A percentile compares a stretch with the other conserved stretches of the same genome.
Conservation (phyloP, 495 filamentous ascomycete species). For the Neurospora intermedia region DNA sequence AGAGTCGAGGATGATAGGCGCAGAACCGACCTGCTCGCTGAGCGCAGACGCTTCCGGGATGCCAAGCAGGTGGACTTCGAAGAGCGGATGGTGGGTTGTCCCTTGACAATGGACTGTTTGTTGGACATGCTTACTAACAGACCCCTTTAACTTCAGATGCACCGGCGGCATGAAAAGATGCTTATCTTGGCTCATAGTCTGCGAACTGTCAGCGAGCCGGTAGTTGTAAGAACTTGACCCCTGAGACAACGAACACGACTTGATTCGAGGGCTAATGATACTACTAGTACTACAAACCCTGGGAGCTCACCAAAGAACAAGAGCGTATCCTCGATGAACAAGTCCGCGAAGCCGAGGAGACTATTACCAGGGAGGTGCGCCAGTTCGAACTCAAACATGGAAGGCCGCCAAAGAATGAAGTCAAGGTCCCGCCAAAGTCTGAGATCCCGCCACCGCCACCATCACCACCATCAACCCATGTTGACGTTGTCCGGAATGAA, state of each 20-base stretch:
- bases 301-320: conserved; percentile 53
- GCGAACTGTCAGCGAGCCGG: conserved; percentile 61
- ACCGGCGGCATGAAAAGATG: conserved; percentile 61
- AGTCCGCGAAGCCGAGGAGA: conserved; percentile 32
- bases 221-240: conserved; percentile 48
- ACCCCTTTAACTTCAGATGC: conserved; percentile 49
- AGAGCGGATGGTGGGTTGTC: conserved; percentile 57
- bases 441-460: background rate
- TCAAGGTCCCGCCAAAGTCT: background rate
- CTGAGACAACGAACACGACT: background rate
- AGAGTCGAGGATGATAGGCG: conserved; percentile 55
- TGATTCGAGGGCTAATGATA: conserved; percentile 12
- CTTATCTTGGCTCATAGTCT: conserved; percentile 65
- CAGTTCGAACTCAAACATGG: conserved; percentile 25
- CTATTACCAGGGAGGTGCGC: conserved; percentile 32
- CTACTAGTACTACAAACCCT: conserved; percentile 77
- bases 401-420: background rate
- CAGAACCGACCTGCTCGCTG: conserved; percentile 50
- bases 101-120: background rate
- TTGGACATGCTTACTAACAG: background rate
- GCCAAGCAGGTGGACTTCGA: conserved; percentile 70
- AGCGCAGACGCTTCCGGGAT: conserved; percentile 46
- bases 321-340: conserved; percentile 38
- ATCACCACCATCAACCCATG: background rate
- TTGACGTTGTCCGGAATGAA: background rate